phyloP scores from a whole-genome alignment of 192 early-diverging fungal genomes.

The Phlyctochytrium planicorne region DNA sequence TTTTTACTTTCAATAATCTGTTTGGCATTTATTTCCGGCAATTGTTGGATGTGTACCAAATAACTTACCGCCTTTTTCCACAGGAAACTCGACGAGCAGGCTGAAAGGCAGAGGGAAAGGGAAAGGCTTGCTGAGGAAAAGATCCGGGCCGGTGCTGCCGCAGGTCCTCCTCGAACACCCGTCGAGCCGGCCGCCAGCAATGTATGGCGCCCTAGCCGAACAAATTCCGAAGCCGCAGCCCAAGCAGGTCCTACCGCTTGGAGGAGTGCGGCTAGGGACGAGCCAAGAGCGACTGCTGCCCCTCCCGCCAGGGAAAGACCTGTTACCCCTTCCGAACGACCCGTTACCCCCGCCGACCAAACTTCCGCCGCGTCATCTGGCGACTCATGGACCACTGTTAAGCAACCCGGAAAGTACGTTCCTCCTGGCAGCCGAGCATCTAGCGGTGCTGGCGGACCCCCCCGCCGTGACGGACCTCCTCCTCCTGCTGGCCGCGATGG shows the following conservation, averaged over 20 bases:
- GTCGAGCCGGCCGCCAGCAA: conserved; percentile 4
- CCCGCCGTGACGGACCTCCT: too few species aligned
- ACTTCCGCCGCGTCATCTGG: too few species aligned
- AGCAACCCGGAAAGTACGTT: conserved; percentile 21
- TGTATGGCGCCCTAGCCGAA: conserved; percentile 4
- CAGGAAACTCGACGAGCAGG: conserved; percentile 34
- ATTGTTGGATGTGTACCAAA: not conserved
- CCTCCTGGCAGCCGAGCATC: conserved; percentile 18
- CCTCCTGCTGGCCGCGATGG: conserved; percentile 3
- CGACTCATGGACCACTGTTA: not conserved
- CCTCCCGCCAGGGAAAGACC: too few species aligned
- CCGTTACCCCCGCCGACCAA: too few species aligned
- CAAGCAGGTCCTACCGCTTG: not conserved
- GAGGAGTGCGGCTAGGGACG: not conserved
- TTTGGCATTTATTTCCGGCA: conserved; percentile 1
- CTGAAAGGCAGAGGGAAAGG: conserved; percentile 14
- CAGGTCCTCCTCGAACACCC: conserved; percentile 9
- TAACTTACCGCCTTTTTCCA: conserved; percentile 3
- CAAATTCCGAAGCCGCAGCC: not conserved
- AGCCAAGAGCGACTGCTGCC: too few species aligned
- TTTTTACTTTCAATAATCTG: conserved; percentile 4
- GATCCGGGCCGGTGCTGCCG: conserved; percentile 3
- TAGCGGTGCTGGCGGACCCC: not conserved
- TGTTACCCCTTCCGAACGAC: too few species aligned
- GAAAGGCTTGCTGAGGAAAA: conserved; percentile 14